phyloP scores from a whole-genome alignment of 169 alveolate genomes.

The Cryptosporidium bovis region DNA sequence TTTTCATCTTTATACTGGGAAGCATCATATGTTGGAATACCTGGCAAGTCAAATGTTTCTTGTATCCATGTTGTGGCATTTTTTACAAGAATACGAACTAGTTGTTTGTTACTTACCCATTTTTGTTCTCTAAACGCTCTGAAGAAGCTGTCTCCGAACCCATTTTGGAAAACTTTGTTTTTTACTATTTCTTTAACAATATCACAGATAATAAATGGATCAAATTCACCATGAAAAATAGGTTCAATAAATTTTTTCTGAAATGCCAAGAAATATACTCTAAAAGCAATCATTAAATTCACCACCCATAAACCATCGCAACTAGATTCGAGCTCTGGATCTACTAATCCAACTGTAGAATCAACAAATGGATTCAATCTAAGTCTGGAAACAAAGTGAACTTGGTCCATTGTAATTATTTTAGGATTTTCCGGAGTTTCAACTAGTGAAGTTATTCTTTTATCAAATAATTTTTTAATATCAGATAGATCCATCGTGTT shows the following conservation, averaged over 20 bases:
- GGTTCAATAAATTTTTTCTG: conserved; percentile 52
- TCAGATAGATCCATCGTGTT: conserved; percentile 12
- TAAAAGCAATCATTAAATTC: conserved; percentile 60
- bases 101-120: conserved; percentile 38
- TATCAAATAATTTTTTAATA: conserved; percentile 31
- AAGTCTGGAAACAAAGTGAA: conserved; percentile 19
- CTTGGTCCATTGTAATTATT: conserved; percentile 8
- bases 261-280: conserved; percentile 53
- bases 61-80: conserved; percentile 50
- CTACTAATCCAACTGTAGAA: conserved; percentile 16
- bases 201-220: conserved; percentile 32
- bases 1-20: conserved; percentile 16
- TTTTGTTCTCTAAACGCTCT: conserved; percentile 15
- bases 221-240: conserved; percentile 22
- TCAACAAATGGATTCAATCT: conserved; percentile 57
- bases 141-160: conserved; percentile 28
- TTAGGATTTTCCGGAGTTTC: conserved; percentile 24
- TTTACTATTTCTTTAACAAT: conserved; percentile 41
- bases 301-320: conserved; percentile 29
- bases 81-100: conserved; percentile 34
- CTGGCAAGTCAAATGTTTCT: conserved; percentile 50
- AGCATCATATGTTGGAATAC: conserved; percentile 15
- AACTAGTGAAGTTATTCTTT: neutral
- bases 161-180: conserved; percentile 35
- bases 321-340: conserved; percentile 25